A percentile compares a stretch with the other conserved stretches of the same genome.
phyloP scores from a whole-genome alignment of 768 basidiomycete genomes.

The Hortiboletus flavorubellus region DNA sequence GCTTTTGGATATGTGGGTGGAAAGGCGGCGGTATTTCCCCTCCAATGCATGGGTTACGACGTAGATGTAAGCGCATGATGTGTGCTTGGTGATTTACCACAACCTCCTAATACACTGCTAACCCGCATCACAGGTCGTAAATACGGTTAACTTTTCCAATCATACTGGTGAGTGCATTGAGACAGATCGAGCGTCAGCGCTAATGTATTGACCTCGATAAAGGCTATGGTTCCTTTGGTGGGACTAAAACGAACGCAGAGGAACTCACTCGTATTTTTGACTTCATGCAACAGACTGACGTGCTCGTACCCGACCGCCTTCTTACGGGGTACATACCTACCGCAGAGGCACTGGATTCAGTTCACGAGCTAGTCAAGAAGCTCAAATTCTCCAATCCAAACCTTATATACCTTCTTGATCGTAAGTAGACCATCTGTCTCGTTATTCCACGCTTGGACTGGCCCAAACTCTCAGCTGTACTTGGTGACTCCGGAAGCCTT shows the following conservation, averaged over 20 bases:
- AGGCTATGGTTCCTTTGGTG: constrained; percentile 85
- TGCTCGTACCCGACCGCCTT: constrained; percentile 67
- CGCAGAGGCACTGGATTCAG: constrained; percentile 68
- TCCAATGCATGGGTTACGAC: constrained; percentile 88
- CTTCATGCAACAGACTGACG: constrained; percentile 68
- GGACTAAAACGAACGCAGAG: constrained; percentile 70
- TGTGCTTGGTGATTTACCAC: background rate
- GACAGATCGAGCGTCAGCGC: background rate
- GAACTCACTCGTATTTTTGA: constrained; percentile 78
- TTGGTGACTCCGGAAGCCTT: constrained; percentile 86
- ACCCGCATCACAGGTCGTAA: constrained; percentile 57
- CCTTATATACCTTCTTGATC: constrained; percentile 87
- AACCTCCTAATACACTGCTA: background rate
- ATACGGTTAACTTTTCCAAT: constrained; percentile 94
- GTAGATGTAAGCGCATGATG: constrained; percentile 70
- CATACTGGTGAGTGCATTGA: constrained; percentile 64
- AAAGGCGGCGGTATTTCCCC: constrained; percentile 73
- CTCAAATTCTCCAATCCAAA: constrained; percentile 56
- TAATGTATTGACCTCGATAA: background rate
- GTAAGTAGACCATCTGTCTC: constrained; percentile 45
- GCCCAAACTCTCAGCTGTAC: constrained; percentile 60
- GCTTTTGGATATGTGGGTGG: constrained; percentile 92
- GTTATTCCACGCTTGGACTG: background rate
- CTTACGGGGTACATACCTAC: constrained; percentile 92
- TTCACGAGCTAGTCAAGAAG: constrained; percentile 58